Evolutionary conservation across 306 rosid species (phyloP).

Genomic region (Lupinus albus): DNA sequence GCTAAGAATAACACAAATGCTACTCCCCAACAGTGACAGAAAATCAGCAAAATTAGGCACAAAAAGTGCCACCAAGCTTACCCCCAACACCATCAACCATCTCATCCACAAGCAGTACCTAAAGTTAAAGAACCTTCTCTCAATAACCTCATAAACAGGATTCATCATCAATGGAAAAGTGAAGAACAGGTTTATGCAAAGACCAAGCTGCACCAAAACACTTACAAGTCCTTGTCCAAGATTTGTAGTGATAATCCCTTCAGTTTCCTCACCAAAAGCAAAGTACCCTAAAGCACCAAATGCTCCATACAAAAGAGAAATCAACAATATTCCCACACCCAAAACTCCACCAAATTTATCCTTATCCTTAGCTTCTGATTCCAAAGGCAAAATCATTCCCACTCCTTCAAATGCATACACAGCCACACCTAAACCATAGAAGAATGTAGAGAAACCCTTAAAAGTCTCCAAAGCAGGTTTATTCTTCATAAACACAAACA

Average conservation of each 20-base stretch:
- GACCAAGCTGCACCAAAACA: conserved; percentile 60
- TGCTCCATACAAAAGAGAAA: conserved; percentile 56
- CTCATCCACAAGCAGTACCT: conserved; percentile 68
- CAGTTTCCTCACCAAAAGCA: conserved; percentile 71
- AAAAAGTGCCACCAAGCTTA: conserved; percentile 57
- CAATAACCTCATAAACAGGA: conserved; percentile 74
- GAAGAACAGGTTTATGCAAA: conserved; percentile 60
- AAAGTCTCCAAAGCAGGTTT: conserved; percentile 58
- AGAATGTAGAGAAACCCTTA: conserved; percentile 53
- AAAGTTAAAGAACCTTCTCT: conserved; percentile 51
- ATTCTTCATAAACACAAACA: conserved; percentile 44
- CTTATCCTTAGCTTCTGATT: conserved; percentile 60
- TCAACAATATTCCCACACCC: conserved; percentile 54
- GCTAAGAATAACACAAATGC: conserved; percentile 61
- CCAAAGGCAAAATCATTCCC: conserved; percentile 68
- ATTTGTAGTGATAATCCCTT: conserved; percentile 67
- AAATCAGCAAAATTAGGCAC: conserved; percentile 82
- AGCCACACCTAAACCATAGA: conserved; percentile 71
- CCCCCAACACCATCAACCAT: conserved; percentile 58
- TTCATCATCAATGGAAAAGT: conserved; percentile 73
- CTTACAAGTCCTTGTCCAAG: conserved; percentile 59
- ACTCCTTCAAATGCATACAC: conserved; percentile 75
- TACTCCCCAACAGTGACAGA: conserved; percentile 67
- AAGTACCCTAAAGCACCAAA: conserved; percentile 67
- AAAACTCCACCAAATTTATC: too few species aligned